These are phyloP conservation scores for Maudiozyma bulderi DNA, from an alignment of 805 yeast species.

Conservation along the genomic window DNA sequence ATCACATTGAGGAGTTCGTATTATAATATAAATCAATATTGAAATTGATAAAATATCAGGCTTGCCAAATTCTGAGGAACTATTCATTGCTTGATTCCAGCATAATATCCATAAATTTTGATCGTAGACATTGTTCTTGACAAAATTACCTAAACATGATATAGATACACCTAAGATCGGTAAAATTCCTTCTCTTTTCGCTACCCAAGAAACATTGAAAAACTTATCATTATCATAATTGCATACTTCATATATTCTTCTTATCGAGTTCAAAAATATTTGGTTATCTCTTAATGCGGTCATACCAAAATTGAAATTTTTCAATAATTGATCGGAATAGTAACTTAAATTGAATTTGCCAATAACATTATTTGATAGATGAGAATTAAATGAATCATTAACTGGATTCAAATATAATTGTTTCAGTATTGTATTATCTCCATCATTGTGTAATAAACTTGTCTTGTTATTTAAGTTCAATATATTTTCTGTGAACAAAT, in stretches of 20 bases:
- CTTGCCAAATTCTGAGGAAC: neutral
- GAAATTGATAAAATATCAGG: neutral
- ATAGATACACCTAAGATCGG: neutral
- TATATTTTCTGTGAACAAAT: neutral
- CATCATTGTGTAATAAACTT: too few relatives aligned
- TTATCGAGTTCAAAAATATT: neutral
- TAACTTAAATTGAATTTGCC: neutral
- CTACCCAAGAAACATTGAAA: neutral
- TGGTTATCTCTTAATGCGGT: neutral
- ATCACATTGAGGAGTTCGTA: neutral
- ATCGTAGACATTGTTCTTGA: neutral
- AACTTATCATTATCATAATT: neutral
- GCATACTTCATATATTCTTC: neutral
- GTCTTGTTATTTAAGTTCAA: neutral
- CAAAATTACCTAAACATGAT: constrained; percentile 1
- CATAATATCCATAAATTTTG: constrained; percentile 2
- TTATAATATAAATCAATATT: neutral
- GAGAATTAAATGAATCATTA: neutral
- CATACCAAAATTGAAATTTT: constrained; percentile 1
- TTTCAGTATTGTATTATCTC: neutral
- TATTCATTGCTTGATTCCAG: constrained; percentile 3
- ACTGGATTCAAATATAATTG: neutral
- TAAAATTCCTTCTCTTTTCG: neutral
- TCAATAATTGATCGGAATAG: neutral
- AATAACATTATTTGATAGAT: neutral